These are phyloP conservation scores for Flagelloscypha sp. DNA, from an alignment of 768 basidiomycete species.

Conservation along the genomic window DNA sequence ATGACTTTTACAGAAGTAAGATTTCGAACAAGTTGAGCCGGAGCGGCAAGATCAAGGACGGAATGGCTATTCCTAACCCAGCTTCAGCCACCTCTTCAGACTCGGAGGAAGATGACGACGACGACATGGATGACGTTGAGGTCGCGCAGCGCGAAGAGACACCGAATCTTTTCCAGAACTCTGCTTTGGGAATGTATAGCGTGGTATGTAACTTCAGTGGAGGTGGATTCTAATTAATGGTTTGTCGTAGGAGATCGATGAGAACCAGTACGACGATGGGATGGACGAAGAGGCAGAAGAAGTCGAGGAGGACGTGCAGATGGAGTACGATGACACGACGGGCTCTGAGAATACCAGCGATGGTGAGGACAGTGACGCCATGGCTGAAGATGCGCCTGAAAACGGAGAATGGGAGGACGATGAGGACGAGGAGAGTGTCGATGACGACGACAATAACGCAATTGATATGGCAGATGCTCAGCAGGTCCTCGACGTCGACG, in stretches of 20 bases:
- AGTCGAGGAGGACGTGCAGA: conserved; percentile 77
- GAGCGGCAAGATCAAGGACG: conserved; percentile 56
- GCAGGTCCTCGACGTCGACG: conserved; percentile 37
- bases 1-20: conserved; percentile 57
- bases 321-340: conserved; percentile 80
- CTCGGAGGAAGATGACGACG: conserved; percentile 45
- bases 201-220: conserved; percentile 49
- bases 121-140: conserved; percentile 53
- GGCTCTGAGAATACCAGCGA: conserved; percentile 74
- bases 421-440: conserved; percentile 52
- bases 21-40: conserved; percentile 98
- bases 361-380: conserved; percentile 55
- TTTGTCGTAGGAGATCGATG: conserved; percentile 63
- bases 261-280: conserved; percentile 49
- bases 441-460: conserved; percentile 69
- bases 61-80: conserved; percentile 33
- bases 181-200: conserved; percentile 91
- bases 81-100: conserved; percentile 35
- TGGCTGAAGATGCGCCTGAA: conserved; percentile 49
- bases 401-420: conserved; percentile 57
- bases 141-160: conserved; percentile 65
- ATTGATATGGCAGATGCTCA: too few species aligned
- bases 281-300: conserved; percentile 80
- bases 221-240: conserved; percentile 61
- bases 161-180: conserved; percentile 92